Percentiles rank a stretch among this genome's conserved stretches.
These are phyloP conservation scores for Claviceps sp. DNA, from an alignment of 2,329 filamentous ascomycete genomes.

Conservation along the genomic window DNA sequence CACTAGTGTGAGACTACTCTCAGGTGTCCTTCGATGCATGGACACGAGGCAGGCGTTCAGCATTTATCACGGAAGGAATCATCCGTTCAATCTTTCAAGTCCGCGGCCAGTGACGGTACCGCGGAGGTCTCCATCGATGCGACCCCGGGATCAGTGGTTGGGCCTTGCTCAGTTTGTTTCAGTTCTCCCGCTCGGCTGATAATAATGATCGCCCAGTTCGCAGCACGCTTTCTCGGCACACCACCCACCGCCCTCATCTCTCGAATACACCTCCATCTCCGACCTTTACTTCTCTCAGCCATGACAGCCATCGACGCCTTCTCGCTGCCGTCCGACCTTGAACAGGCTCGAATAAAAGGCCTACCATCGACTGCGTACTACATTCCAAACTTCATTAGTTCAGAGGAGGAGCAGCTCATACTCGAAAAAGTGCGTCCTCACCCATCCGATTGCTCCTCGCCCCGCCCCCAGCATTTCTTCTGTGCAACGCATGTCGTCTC, in stretches of 20 bases:
- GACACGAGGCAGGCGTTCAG: too few relatives aligned
- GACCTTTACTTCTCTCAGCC: background rate
- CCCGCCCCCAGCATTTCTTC: background rate
- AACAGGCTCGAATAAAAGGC: conserved; percentile 34
- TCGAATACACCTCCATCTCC: background rate
- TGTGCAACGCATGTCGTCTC: background rate
- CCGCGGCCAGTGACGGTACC: too few relatives aligned
- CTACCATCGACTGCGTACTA: conserved; percentile 65
- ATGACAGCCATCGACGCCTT: conserved; percentile 5
- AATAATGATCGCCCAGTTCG: background rate
- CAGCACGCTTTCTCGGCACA: background rate
- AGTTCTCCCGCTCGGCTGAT: background rate
- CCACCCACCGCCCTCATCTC: background rate
- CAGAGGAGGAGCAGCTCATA: conserved; percentile 58
- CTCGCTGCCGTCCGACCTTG: conserved; percentile 33
- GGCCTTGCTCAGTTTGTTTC: background rate
- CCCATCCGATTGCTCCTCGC: background rate
- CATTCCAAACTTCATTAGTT: conserved; percentile 70
- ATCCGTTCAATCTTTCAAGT: too few relatives aligned
- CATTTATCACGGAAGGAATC: too few relatives aligned
- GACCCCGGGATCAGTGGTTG: background rate
- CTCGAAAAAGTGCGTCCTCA: conserved; percentile 50
- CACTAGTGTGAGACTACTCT: background rate
- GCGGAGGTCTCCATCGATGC: background rate
- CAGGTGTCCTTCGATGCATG: background rate